Percentiles rank a stretch among this genome's conserved stretches.
Conservation (phyloP, 1,139 yeast genomes). For the Zygosaccharomyces pseudobailii region DNA sequence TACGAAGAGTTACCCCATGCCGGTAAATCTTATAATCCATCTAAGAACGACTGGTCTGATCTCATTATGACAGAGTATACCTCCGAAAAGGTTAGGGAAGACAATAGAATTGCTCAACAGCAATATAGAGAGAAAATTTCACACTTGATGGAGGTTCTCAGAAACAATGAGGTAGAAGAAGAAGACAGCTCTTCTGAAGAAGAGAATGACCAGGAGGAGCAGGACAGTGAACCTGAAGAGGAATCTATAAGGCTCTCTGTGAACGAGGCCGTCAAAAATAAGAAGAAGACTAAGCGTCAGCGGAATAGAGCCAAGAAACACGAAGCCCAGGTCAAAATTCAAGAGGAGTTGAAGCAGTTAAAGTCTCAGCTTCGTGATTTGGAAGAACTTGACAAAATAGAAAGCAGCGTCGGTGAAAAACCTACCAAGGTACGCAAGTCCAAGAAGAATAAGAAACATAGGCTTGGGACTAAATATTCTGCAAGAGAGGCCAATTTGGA, state of each 20-base stretch:
- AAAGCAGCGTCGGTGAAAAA: slow-evolving; percentile 30
- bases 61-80: slow-evolving; percentile 64
- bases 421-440: slow-evolving; percentile 22
- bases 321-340: slow-evolving; percentile 53
- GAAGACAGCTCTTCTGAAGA: slow-evolving; percentile 38
- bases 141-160: slow-evolving; percentile 56
- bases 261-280: slow-evolving; percentile 63
- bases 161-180: slow-evolving; percentile 53
- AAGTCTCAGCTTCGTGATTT: slow-evolving; percentile 56
- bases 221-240: slow-evolving; percentile 36
- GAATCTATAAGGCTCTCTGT: slow-evolving; percentile 50
- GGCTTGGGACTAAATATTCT: slow-evolving; percentile 49
- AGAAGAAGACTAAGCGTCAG: slow-evolving; percentile 72
- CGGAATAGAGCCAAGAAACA: slow-evolving; percentile 70
- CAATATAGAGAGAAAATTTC: slow-evolving; percentile 61
- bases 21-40: slow-evolving; percentile 92
- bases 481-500: slow-evolving; percentile 66
- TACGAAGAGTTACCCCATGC: slow-evolving; percentile 60
- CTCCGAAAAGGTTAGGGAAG: slow-evolving; percentile 63
- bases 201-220: slow-evolving; percentile 38
- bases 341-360: slow-evolving; percentile 52
- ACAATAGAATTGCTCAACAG: slow-evolving; percentile 54
- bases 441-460: slow-evolving; percentile 37
- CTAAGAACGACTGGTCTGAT: slow-evolving; percentile 75
- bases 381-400: slow-evolving; percentile 50